A percentile compares a stretch with the other conserved stretches of the same genome.
Conservation (phyloP, 2,329 filamentous ascomycete species). For the Aspergillus pseudoviridinutans region DNA sequence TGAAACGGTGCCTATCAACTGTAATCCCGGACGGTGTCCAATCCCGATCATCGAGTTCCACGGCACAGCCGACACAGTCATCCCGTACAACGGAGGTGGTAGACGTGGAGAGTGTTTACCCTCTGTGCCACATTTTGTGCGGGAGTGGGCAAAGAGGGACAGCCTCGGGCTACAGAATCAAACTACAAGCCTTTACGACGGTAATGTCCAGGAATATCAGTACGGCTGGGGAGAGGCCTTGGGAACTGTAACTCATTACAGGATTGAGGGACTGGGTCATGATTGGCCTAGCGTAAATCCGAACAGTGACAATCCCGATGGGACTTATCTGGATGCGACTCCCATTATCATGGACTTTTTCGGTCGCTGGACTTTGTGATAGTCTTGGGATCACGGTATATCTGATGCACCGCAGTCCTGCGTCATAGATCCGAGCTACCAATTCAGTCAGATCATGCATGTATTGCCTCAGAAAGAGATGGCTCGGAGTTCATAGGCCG, state of each 20-base stretch:
- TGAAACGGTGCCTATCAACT: slow-evolving; percentile 16
- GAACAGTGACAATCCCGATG: slow-evolving; percentile 14
- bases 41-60: slow-evolving; percentile 31
- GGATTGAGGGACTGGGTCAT: slow-evolving; percentile 14
- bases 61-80: slow-evolving; percentile 25
- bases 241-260: slow-evolving; percentile 14
- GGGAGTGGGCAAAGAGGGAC: slow-evolving; percentile 25
- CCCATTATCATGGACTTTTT: slow-evolving; percentile 20
- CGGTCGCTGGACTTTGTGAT: slow-evolving; percentile 1
- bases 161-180: slow-evolving; percentile 6
- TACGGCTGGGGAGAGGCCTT: slow-evolving; percentile 3
- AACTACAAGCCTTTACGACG: slow-evolving; percentile 1
- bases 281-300: slow-evolving; percentile 17
- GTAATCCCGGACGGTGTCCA: slow-evolving; percentile 22
- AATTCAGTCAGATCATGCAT: not conserved
- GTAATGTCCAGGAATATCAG: slow-evolving; percentile 6
- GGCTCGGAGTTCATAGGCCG: not conserved
- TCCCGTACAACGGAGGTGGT: slow-evolving; percentile 37
- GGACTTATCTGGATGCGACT: slow-evolving; percentile 18
- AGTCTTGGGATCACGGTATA: not conserved
- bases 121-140: slow-evolving; percentile 17
- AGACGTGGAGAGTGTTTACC: slow-evolving; percentile 16
- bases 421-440: not conserved
- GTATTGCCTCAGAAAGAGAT: not conserved
- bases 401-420: not conserved